Conservation (phyloP, 1,139 yeast genomes). For the Saccharomyces hybrid region DNA sequence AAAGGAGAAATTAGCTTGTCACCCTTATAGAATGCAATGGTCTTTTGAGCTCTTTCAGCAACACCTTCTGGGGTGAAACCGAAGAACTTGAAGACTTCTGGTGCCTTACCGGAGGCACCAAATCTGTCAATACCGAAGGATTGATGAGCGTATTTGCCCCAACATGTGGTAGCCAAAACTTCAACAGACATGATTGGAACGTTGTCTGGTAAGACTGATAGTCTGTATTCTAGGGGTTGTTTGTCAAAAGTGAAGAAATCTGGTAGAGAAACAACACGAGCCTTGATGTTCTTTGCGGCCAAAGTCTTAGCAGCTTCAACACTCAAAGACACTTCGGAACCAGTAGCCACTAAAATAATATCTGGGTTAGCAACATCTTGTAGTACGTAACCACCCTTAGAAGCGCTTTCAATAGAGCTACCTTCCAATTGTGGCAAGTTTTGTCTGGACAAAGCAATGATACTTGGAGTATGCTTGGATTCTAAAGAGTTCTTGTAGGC, state of each 20-base stretch:
- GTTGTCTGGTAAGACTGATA: slow-evolving; percentile 89
- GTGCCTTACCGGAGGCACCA: slow-evolving; percentile 95
- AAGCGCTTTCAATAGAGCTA: slow-evolving; percentile 83
- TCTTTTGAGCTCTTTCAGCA: slow-evolving; percentile 77
- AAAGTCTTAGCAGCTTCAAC: slow-evolving; percentile 75
- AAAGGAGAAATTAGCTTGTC: slow-evolving; percentile 66
- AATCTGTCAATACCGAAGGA: slow-evolving; percentile 93
- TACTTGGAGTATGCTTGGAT: slow-evolving; percentile 70
- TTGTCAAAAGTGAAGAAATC: slow-evolving; percentile 86
- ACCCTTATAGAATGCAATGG: slow-evolving; percentile 80
- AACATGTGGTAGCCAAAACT: slow-evolving; percentile 86
- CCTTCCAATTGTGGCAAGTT: slow-evolving; percentile 95
- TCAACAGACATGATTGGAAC: slow-evolving; percentile 91
- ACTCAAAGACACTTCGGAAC: slow-evolving; percentile 87
- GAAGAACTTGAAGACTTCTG: slow-evolving; percentile 73
- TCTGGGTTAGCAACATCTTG: slow-evolving; percentile 58
- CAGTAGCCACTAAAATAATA: slow-evolving; percentile 79
- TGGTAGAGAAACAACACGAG: slow-evolving; percentile 85
- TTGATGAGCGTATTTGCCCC: slow-evolving; percentile 95
- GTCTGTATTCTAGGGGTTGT: slow-evolving; percentile 73
- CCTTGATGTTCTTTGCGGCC: slow-evolving; percentile 59
- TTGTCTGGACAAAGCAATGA: slow-evolving; percentile 94
- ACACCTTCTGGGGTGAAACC: slow-evolving; percentile 93
- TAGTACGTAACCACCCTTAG: slow-evolving; percentile 91
- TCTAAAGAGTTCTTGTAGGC: slow-evolving; percentile 80